Evolutionary conservation across 257 asterid species (phyloP).

Genomic region (Buddleja alternifolia): DNA sequence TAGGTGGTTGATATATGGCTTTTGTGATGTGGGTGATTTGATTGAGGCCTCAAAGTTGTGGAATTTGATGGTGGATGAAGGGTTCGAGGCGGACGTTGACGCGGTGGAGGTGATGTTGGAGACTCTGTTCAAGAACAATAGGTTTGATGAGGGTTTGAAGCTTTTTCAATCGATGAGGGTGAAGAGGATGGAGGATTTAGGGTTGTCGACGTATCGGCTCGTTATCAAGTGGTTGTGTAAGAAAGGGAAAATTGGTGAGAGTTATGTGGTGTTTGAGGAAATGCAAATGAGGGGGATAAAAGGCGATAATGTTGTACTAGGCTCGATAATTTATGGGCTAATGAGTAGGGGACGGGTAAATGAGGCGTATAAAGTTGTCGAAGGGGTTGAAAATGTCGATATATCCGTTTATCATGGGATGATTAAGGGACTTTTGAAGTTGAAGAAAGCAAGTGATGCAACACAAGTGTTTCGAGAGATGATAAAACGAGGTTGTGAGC

Average conservation of each 20-base stretch:
- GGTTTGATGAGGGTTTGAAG: constrained; percentile 60
- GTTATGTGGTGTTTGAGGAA: constrained; percentile 59
- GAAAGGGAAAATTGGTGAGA: constrained; percentile 69
- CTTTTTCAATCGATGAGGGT: constrained; percentile 70
- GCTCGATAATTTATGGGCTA: constrained; percentile 56
- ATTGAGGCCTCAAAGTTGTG: constrained; percentile 86
- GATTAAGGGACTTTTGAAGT: constrained; percentile 81
- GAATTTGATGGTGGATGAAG: constrained; percentile 85
- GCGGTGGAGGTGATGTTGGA: constrained; percentile 62
- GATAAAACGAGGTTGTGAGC: constrained; percentile 81
- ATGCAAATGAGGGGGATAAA: constrained; percentile 66
- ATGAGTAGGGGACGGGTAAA: constrained; percentile 64
- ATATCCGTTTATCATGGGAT: constrained; percentile 70
- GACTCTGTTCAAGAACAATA: constrained; percentile 66
- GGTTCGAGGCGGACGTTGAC: constrained; percentile 48
- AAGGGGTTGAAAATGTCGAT: constrained; percentile 56
- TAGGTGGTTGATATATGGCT: constrained; percentile 77
- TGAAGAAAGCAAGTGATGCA: constrained; percentile 75
- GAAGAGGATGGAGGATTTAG: constrained; percentile 46
- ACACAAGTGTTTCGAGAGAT: constrained; percentile 89
- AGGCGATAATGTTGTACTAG: constrained; percentile 51
- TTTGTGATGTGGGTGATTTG: constrained; percentile 80
- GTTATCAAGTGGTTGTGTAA: constrained; percentile 85
- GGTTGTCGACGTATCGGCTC: constrained; percentile 58
- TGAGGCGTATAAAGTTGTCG: constrained; percentile 59